Evolutionary conservation across 73 alveolate species (phyloP).

Genomic region (Urostyla sp.): DNA sequence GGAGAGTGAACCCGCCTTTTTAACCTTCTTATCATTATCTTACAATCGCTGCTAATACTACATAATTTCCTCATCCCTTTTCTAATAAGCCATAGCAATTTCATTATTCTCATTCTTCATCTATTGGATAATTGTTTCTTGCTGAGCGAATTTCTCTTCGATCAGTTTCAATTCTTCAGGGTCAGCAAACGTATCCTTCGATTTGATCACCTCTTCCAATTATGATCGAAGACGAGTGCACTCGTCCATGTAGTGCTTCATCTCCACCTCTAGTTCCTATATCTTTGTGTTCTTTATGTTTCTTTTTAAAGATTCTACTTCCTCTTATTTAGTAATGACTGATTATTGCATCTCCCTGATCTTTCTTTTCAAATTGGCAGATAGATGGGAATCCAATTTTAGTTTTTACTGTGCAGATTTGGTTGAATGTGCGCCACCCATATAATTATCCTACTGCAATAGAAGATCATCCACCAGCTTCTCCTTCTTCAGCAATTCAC

Average conservation of each 20-base stretch:
- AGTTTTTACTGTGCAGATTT: conserved; percentile 16
- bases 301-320: conserved; percentile 53
- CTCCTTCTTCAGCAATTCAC: conserved; percentile 56
- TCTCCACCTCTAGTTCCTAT: conserved; percentile 69
- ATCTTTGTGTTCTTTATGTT: conserved; percentile 67
- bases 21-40: conserved; percentile 52
- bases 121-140: conserved; percentile 38
- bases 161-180: conserved; percentile 62
- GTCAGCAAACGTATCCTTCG: conserved; percentile 70
- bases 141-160: conserved; percentile 59
- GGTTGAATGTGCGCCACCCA: conserved; percentile 3
- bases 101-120: conserved; percentile 53
- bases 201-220: conserved; percentile 63
- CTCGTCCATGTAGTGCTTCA: conserved; percentile 74
- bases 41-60: conserved; percentile 15
- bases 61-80: conserved; percentile 61
- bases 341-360: conserved; percentile 63
- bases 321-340: conserved; percentile 52
- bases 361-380: conserved; percentile 59
- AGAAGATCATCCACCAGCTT: conserved; percentile 47
- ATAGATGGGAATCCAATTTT: conserved; percentile 49
- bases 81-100: conserved; percentile 36
- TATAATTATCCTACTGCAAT: background rate
- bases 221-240: conserved; percentile 69
- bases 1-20: conserved; percentile 9